These are phyloP conservation scores for Bipolaris sorokiniana DNA, from an alignment of 2,329 filamentous ascomycete genomes.

Conservation along the genomic window DNA sequence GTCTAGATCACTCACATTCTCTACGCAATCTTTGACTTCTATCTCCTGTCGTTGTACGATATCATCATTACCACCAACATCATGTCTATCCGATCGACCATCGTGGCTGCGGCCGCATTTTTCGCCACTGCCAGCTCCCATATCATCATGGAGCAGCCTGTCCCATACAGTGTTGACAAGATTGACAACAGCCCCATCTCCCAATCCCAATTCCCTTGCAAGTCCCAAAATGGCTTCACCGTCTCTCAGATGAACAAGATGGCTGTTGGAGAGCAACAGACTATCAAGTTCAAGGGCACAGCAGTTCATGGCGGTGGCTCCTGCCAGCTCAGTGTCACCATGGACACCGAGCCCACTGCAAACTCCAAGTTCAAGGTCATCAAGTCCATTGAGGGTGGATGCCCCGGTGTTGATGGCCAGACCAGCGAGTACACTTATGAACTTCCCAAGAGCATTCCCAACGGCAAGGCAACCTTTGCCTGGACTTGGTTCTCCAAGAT, in stretches of 20 bases:
- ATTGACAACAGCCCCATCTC: too few relatives aligned
- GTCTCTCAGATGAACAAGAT: slow-evolving; percentile 55
- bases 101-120: slow-evolving; percentile 58
- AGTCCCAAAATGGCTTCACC: slow-evolving; percentile 37
- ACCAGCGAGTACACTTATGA: slow-evolving; percentile 70
- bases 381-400: slow-evolving; percentile 85
- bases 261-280: slow-evolving; percentile 66
- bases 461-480: slow-evolving; percentile 79
- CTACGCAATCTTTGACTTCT: too few relatives aligned
- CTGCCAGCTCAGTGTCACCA: slow-evolving; percentile 83
- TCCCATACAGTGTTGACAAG: slow-evolving; percentile 62
- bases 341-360: slow-evolving; percentile 59
- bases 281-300: slow-evolving; percentile 70
- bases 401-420: slow-evolving; percentile 69
- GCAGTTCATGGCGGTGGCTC: slow-evolving; percentile 89
- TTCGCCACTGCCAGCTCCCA: slow-evolving; percentile 71
- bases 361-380: slow-evolving; percentile 83
- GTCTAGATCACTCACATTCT: slow-evolving; percentile 34
- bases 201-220: slow-evolving; percentile 86
- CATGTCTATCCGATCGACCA: slow-evolving; percentile 58
- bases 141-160: slow-evolving; percentile 72
- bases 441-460: slow-evolving; percentile 72
- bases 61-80: slow-evolving; percentile 27
- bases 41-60: too few relatives aligned
- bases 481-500: slow-evolving; percentile 68